Percentiles rank a stretch among this genome's conserved stretches.
Evolutionary conservation across 768 basidiomycete species (phyloP).

Genomic region (Termitomyces sp.): DNA sequence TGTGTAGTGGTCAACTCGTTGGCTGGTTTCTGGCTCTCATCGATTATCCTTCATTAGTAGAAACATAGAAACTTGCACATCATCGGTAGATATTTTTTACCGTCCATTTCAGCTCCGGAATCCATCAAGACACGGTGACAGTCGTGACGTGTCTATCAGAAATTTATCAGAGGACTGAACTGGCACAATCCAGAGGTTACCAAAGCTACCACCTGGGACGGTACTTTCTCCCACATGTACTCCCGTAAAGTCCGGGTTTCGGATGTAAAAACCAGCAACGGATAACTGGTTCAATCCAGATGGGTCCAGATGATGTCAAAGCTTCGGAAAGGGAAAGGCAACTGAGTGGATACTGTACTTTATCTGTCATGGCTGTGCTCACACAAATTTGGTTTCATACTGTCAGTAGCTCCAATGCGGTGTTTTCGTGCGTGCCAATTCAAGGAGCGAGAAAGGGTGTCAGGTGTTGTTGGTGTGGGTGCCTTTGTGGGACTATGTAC

Average conservation of each 20-base stretch:
- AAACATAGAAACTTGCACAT: background rate
- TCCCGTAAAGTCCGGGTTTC: background rate
- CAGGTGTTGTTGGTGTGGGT: background rate
- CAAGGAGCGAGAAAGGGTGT: background rate
- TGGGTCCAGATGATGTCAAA: background rate
- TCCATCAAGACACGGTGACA: constrained; percentile 6
- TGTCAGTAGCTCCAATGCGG: background rate
- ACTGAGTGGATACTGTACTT: background rate
- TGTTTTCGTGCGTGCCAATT: background rate
- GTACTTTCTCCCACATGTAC: background rate
- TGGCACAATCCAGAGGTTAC: constrained; percentile 1
- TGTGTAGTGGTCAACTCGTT: background rate
- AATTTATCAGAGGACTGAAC: background rate
- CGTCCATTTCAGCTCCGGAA: constrained; percentile 1
- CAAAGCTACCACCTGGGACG: background rate
- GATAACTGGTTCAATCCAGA: background rate
- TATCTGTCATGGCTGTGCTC: background rate
- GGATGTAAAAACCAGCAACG: background rate
- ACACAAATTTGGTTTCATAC: background rate
- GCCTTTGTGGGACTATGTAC: background rate
- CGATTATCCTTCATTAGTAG: background rate
- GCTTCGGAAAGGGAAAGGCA: background rate
- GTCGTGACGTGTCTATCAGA: background rate
- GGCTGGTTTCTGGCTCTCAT: background rate
- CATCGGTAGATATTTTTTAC: constrained; percentile 1